Conservation (phyloP, 768 basidiomycete genomes). For the Mycena galopus region DNA sequence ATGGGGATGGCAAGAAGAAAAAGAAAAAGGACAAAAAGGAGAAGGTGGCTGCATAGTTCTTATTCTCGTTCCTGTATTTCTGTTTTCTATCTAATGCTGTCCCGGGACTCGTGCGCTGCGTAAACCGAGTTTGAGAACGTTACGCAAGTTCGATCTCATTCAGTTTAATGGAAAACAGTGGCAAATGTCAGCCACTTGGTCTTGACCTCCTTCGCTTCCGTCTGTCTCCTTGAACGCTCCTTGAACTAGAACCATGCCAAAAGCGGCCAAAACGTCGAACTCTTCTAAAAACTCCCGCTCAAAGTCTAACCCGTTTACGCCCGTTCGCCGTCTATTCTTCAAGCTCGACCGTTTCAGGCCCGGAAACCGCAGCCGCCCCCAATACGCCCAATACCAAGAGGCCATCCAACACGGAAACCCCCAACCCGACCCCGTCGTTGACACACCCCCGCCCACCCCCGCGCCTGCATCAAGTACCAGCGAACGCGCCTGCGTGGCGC, state of each 20-base stretch:
- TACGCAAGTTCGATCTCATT: no score
- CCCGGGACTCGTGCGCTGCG: neutral
- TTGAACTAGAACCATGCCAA: constrained; percentile 33
- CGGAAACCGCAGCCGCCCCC: constrained; percentile 45
- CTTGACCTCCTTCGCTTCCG: constrained; percentile 22
- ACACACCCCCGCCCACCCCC: constrained; percentile 38
- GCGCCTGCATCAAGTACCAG: constrained; percentile 20
- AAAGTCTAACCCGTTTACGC: constrained; percentile 47
- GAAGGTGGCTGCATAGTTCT: neutral
- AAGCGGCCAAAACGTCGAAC: constrained; percentile 14
- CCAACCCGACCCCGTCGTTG: constrained; percentile 42
- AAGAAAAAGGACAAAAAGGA: constrained; percentile 62
- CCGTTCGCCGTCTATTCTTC: constrained; percentile 58
- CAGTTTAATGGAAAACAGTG: no score
- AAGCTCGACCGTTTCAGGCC: constrained; percentile 52
- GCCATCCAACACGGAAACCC: constrained; percentile 29
- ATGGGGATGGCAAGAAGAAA: constrained; percentile 39
- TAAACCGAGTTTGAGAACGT: no score
- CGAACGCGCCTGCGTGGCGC: constrained; percentile 58
- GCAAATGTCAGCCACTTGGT: constrained; percentile 28
- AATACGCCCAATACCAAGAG: constrained; percentile 26
- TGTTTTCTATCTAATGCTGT: neutral
- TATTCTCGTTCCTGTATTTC: neutral
- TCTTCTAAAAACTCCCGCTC: constrained; percentile 9
- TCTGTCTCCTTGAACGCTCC: constrained; percentile 25